phyloP scores from a whole-genome alignment of 1,284 basidiomycete genomes.

The Tausonia pullulans region DNA sequence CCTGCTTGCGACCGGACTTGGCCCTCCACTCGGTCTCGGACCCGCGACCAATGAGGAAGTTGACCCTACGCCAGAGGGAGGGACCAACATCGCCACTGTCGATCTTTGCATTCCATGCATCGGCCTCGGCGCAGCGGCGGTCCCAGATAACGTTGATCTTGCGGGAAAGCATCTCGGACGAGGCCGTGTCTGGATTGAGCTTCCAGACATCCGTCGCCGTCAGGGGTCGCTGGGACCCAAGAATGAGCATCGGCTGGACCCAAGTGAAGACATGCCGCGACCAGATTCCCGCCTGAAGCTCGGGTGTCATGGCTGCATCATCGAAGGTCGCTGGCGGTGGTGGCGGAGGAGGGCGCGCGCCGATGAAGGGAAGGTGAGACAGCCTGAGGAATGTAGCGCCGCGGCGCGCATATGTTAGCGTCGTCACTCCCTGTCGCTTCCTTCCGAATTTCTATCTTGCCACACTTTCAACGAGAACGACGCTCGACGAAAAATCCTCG shows the following conservation, averaged over 20 bases:
- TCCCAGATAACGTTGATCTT: constrained; percentile 57
- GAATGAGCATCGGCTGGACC: constrained; percentile 57
- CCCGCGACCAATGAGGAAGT: constrained; percentile 54
- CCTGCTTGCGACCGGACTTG: constrained; percentile 48
- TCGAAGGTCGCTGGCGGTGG: constrained; percentile 45
- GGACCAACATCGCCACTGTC: constrained; percentile 52
- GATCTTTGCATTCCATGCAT: constrained; percentile 58
- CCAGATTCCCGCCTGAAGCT: constrained; percentile 43
- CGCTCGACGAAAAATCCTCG: too few relatives aligned
- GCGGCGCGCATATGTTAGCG: too few relatives aligned
- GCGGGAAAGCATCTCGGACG: constrained; percentile 49
- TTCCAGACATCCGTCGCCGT: constrained; percentile 76
- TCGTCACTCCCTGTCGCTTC: too few relatives aligned
- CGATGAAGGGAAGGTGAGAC: constrained; percentile 21
- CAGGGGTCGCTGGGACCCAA: constrained; percentile 53
- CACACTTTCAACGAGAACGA: too few relatives aligned
- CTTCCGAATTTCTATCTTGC: too few relatives aligned
- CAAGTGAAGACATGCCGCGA: constrained; percentile 52
- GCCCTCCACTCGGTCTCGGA: constrained; percentile 54
- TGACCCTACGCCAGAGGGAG: constrained; percentile 40
- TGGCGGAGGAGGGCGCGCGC: constrained; percentile 31
- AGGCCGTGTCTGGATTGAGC: constrained; percentile 50
- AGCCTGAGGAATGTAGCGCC: not conserved
- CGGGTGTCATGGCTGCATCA: constrained; percentile 44
- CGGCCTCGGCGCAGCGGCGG: constrained; percentile 46